Base-by-base conservation (phyloP, 1,139 yeast genomes). In the Suhomyces chickasaworum region DNA sequence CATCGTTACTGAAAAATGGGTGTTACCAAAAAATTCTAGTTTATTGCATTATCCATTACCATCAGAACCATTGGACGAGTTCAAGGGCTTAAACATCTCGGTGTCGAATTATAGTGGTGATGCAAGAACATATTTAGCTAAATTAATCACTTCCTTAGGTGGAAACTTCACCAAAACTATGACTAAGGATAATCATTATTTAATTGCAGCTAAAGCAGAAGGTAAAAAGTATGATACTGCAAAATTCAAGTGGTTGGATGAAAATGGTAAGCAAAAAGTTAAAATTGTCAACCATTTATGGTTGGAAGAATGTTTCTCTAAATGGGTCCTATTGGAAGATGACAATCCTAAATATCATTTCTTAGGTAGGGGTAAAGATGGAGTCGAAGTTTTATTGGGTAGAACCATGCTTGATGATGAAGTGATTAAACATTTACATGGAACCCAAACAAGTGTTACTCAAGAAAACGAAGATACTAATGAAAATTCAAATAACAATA, bases 101-200 rank as follows among this genome's bases (percentile, higher is more conserved):
- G 78, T 89, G 5, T 84, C 97, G 0, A 89, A 89, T 57, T 90
- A 88, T 60, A 80, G 87, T 20, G 97, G 97, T 0, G 95, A 86
- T 56, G 86, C 96, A 0, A 71, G 99, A 36, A 67, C 71, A 17
- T 91, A 89, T 57, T 67, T 93, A 31, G 81, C 84, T 40, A 74
- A 75, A 42, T 69, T 93, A n/a, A 79, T 87, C 7, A 71, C 74
- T 13, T 73, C 84, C 0, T 63, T 89, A 57, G 98, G 98, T 0
- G 98, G 93, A 0, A 69, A 66, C 1, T 89, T 86, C 61, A 85
- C 96, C 1, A 81, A 84, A 34, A 82, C 86, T 3, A 70, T 93
- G 47, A 81, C 84, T 6, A 77, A 75, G 42, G 77, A 76, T 8
- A 87, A 88, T 53, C 86, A 95, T 3, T 89, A 83, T 61, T 69